Percentiles rank a stretch among this genome's conserved stretches.
These are phyloP conservation scores for Scheffersomyces amazonensis DNA, from an alignment of 805 yeast genomes.

Conservation along the genomic window DNA sequence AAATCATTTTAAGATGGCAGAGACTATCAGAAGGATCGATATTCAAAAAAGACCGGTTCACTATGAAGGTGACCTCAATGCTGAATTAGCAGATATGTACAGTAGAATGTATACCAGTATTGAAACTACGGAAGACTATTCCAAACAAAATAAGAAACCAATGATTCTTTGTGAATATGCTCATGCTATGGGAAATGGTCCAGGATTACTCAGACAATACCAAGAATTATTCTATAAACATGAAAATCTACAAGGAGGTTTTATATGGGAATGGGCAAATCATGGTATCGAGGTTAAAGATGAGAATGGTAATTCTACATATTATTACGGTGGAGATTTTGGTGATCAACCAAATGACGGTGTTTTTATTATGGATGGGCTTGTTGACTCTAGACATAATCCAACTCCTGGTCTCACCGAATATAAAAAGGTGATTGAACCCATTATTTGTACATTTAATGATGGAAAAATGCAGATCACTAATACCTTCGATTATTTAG, in stretches of 20 bases:
- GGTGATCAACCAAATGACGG: conserved; percentile 33
- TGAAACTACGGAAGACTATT: conserved; percentile 14
- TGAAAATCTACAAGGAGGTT: conserved; percentile 31
- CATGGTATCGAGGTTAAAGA: conserved; percentile 24
- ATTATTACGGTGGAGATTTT: conserved; percentile 35
- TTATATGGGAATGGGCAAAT: conserved; percentile 40
- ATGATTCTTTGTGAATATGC: conserved; percentile 34
- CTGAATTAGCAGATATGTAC: conserved; percentile 24
- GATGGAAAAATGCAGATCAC: conserved; percentile 9
- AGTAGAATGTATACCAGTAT: conserved; percentile 28
- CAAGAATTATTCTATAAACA: conserved; percentile 26
- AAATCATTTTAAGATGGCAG: conserved; percentile 27
- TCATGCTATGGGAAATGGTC: conserved; percentile 40
- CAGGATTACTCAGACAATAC: conserved; percentile 30
- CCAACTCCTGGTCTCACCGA: conserved; percentile 33
- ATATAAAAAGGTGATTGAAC: conserved; percentile 30
- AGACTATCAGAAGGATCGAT: conserved; percentile 18
- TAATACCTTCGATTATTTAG: conserved; percentile 16
- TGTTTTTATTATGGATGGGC: conserved; percentile 35
- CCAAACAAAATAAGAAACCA: conserved; percentile 19
- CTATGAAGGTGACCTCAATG: conserved; percentile 27
- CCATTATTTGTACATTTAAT: conserved; percentile 13
- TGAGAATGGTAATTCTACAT: conserved; percentile 7
- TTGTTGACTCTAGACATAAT: conserved; percentile 24
- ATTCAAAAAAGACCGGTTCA: conserved; percentile 25